These are phyloP conservation scores for Akanthomyces muscarius DNA, from an alignment of 2,329 filamentous ascomycete genomes.

Conservation along the genomic window DNA sequence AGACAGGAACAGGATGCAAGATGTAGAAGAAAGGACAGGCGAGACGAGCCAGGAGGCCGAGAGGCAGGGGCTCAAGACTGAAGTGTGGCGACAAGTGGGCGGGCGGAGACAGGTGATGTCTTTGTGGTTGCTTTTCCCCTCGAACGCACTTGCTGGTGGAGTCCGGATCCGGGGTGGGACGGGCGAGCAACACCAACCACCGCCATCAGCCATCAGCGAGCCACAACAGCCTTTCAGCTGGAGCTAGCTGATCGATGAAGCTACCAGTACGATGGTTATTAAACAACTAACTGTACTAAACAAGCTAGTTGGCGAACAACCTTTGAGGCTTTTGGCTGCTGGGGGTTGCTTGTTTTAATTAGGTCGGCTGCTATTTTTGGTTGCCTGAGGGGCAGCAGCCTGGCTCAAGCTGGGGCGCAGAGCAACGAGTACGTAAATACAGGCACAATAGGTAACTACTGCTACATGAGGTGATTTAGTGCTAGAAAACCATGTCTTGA, in stretches of 20 bases:
- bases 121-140: constrained; percentile 30
- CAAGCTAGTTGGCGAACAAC: background rate
- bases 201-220: constrained; percentile 14
- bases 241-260: constrained; percentile 10
- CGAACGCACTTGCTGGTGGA: constrained; percentile 30
- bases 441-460: background rate
- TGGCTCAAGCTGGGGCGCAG: background rate
- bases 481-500: background rate
- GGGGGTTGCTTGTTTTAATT: background rate
- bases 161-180: constrained; percentile 32
- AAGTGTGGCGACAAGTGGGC: constrained; percentile 20
- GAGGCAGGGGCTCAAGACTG: constrained; percentile 14
- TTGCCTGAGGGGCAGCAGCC: background rate
- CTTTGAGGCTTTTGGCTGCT: background rate
- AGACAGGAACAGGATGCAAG: constrained; percentile 11
- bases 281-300: no score
- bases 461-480: background rate
- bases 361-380: background rate
- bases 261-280: background rate
- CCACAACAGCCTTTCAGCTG: constrained; percentile 15
- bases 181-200: constrained; percentile 15
- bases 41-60: background rate
- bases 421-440: background rate
- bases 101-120: constrained; percentile 29
- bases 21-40: constrained; percentile 8